Conservation (phyloP, 2,329 filamentous ascomycete species). For the Pseudopyrenochaeta lycopersici region DNA sequence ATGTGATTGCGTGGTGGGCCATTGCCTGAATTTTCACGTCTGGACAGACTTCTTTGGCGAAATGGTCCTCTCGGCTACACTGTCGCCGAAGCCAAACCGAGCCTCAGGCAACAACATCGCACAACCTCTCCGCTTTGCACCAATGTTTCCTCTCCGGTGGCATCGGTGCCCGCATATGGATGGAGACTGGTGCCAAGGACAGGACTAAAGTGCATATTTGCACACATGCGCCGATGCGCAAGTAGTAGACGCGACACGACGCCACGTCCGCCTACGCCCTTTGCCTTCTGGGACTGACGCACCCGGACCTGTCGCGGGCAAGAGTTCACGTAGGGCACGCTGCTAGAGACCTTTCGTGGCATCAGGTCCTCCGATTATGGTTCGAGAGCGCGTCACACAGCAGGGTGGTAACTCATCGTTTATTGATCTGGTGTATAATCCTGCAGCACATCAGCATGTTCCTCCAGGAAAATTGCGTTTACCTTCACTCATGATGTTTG, state of each 20-base stretch:
- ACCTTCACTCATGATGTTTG: not conserved
- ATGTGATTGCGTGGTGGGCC: not conserved
- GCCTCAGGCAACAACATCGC: not conserved
- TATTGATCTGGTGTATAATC: not conserved
- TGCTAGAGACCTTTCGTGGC: not conserved
- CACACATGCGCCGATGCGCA: not conserved
- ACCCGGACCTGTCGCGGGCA: not conserved
- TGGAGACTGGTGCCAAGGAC: not conserved
- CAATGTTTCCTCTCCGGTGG: not conserved
- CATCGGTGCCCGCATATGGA: not conserved
- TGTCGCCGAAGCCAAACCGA: not conserved
- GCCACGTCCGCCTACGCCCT: conserved; percentile 1
- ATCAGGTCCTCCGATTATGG: not conserved
- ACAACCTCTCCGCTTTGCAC: not conserved
- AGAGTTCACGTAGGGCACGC: not conserved
- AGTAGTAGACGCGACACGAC: not conserved
- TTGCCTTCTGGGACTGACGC: not conserved
- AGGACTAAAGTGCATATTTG: not conserved
- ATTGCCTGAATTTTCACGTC: not conserved
- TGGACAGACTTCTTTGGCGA: not conserved
- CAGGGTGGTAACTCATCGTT: not conserved
- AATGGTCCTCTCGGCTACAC: not conserved
- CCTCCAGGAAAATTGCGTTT: conserved; percentile 8
- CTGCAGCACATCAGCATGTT: conserved; percentile 1
- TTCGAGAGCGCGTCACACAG: not conserved